Base-by-base conservation (phyloP, 2,329 filamentous ascomycete species). In the Diplodia corticola region DNA sequence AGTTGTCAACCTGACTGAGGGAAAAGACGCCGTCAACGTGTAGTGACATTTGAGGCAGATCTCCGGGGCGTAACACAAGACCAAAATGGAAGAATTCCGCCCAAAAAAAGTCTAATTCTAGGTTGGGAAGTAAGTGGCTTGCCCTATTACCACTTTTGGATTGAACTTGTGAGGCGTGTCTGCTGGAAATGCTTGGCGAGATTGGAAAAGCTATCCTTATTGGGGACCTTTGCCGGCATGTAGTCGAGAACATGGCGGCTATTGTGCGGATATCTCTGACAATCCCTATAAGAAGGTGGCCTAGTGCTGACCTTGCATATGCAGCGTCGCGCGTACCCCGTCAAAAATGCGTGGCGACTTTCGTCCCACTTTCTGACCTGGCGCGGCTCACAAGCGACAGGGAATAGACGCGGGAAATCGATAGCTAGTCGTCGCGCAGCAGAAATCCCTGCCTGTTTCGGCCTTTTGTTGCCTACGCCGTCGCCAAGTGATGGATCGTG, bases 1-100 rank as follows among this genome's bases (percentile, higher is more conserved):
- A 5, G 67, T 69, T 37, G 71, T 71, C 4, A 71, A 72, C 69
- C 68, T 72, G 44, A 71, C 68, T 2, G 76, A 76, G 66, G 69
- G 69, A 3, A 74, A 76, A 28, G 50, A 75, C 26, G 65, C 63
- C 20, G 71, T 70, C 6, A 44, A 7, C 20, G 40, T n/a, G 7
- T 44, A 44, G 10, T 44, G 40, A 2, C 4, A n/a, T 20, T 20
- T 3, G 2, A 44, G 5, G n/a, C 20, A 44, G 40, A 9, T 20
- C 35, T n/a, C 10, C 9, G 12, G 3, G 9, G 30, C 30, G 9
- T 10, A 33, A 13, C 7, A 9, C 30, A 33, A 13, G 28, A 28
- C 28, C 28, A 28, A 28, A 28, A 28, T 28, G 3, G 28, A 28
- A 28, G 6, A 3, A 28, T 4, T 28, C 4, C 28, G 6, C 6